Percentiles rank a stretch among this genome's conserved stretches.
phyloP scores from a whole-genome alignment of 257 asterid species.

The Cinchona pubescens region DNA sequence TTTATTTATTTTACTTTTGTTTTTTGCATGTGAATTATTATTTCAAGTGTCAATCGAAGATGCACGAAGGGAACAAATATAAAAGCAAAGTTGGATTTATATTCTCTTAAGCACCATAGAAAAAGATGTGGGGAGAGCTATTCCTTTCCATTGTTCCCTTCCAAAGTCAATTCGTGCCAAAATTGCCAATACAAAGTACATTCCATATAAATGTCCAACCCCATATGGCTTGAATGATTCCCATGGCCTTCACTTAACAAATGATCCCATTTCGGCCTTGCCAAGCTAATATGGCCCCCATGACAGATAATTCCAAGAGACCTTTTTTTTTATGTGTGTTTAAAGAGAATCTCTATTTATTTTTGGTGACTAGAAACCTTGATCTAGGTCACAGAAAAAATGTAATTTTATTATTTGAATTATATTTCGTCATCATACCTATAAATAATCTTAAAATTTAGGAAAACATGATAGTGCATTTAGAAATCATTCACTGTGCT shows the following conservation, averaged over 20 bases:
- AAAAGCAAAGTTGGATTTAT: neutral
- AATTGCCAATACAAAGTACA: slow-evolving; percentile 12
- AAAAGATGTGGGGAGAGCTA: slow-evolving; percentile 10
- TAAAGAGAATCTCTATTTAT: no score
- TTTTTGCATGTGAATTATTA: slow-evolving; percentile 1
- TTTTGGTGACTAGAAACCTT: no score
- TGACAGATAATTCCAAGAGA: slow-evolving; percentile 2
- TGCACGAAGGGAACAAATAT: neutral
- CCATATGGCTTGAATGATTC: slow-evolving; percentile 5
- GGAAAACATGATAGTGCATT: no score
- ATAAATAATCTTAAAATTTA: neutral
- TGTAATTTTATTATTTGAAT: no score
- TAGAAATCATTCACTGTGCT: no score
- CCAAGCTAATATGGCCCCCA: slow-evolving; percentile 20
- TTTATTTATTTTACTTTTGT: neutral
- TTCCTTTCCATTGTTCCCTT: neutral
- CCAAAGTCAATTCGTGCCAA: slow-evolving; percentile 15
- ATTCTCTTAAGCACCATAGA: slow-evolving; percentile 10
- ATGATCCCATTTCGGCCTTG: neutral
- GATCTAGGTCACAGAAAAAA: no score
- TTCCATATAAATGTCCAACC: slow-evolving; percentile 17
- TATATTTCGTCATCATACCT: no score
- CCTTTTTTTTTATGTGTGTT: no score
- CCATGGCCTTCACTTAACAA: neutral
- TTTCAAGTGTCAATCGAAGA: neutral